Conservation (phyloP, 228 moss, liverwort and hornwort genomes). For the Sphagnum magellanicum region DNA sequence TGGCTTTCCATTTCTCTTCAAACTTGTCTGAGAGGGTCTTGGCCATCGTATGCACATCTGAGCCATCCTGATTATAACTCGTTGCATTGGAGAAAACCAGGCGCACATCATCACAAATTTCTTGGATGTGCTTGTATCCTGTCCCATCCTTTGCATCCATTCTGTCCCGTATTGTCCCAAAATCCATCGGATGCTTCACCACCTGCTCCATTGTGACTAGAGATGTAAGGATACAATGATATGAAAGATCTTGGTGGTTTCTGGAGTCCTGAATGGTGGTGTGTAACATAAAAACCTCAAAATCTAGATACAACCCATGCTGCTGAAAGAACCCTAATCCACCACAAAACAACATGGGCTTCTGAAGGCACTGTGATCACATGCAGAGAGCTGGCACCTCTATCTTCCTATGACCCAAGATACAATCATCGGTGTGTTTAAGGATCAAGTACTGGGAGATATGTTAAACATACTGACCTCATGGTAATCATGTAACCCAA, state of each 20-base stretch:
- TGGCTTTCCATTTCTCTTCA: conserved; percentile 92
- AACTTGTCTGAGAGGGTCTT: conserved; percentile 90
- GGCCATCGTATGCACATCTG: conserved; percentile 89
- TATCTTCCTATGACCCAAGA: no score
- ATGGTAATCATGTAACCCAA: conserved; percentile 77
- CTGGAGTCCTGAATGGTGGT: no score
- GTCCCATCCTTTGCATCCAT: conserved; percentile 94
- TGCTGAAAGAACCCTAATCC: no score
- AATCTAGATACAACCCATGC: no score
- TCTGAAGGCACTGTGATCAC: no score
- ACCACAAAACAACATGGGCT: no score
- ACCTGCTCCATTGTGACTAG: conserved; percentile 34
- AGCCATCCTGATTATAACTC: conserved; percentile 78
- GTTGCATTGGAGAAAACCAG: conserved; percentile 91
- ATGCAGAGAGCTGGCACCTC: no score
- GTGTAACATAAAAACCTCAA: no score
- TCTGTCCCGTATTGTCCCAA: conserved; percentile 82
- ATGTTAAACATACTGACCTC: conserved; percentile 39
- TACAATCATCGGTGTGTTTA: background rate
- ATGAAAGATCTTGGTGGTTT: no score
- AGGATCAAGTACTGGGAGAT: background rate
- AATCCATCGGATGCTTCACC: conserved; percentile 91
- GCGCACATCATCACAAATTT: conserved; percentile 77
- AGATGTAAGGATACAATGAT: no score
- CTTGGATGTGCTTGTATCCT: conserved; percentile 88